Conservation (phyloP, 2,329 filamentous ascomycete species). For the Apiospora aurea region DNA sequence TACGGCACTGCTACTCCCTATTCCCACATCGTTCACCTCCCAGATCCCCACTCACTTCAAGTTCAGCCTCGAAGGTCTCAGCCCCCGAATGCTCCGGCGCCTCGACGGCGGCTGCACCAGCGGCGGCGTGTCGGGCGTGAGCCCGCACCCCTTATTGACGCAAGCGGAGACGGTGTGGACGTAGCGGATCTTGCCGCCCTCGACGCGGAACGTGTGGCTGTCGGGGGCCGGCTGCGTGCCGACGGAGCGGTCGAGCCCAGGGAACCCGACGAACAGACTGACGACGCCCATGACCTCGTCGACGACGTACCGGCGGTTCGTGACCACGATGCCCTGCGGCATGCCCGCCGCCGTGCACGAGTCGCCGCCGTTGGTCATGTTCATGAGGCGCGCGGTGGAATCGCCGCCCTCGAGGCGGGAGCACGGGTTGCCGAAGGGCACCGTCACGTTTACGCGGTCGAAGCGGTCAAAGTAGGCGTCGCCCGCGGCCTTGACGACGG, state of each 20-base stretch:
- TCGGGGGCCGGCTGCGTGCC: constrained; percentile 32
- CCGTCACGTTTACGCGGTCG: constrained; percentile 35
- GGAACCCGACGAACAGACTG: constrained; percentile 40
- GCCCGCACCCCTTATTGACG: neutral
- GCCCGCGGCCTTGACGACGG: constrained; percentile 39
- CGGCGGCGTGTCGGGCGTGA: neutral
- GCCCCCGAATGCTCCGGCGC: neutral
- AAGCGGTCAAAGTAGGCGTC: constrained; percentile 42
- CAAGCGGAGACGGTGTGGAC: constrained; percentile 37
- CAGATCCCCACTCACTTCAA: neutral
- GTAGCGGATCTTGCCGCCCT: constrained; percentile 41
- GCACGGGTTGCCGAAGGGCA: constrained; percentile 39
- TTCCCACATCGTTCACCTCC: neutral
- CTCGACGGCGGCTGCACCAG: neutral
- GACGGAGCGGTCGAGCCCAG: constrained; percentile 31
- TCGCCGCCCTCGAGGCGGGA: constrained; percentile 40
- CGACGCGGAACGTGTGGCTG: constrained; percentile 40
- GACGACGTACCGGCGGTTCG: constrained; percentile 40
- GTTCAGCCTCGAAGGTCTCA: neutral
- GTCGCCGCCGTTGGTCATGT: constrained; percentile 34
- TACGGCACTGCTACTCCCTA: neutral
- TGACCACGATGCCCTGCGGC: constrained; percentile 39
- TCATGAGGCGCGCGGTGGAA: constrained; percentile 35
- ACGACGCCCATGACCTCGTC: constrained; percentile 40
- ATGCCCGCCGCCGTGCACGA: constrained; percentile 39